These are phyloP conservation scores for Pleurotus platypus DNA, from an alignment of 768 basidiomycete species.

Conservation along the genomic window DNA sequence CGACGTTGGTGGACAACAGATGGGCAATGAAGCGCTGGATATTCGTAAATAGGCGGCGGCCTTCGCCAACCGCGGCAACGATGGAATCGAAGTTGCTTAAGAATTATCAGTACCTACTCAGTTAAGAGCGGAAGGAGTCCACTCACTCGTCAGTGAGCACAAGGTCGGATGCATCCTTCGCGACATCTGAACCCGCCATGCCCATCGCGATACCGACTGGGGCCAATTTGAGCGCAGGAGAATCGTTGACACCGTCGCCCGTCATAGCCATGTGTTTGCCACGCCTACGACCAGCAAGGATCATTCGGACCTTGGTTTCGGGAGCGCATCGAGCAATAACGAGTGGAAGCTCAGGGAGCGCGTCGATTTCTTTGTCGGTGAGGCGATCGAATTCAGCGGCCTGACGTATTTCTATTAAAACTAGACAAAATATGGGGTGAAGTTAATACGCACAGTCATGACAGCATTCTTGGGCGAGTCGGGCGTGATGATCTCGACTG, in stretches of 20 bases:
- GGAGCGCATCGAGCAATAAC: slow-evolving; percentile 60
- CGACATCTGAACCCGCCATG: slow-evolving; percentile 29
- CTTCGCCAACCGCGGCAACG: slow-evolving; percentile 53
- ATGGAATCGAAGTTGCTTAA: slow-evolving; percentile 56
- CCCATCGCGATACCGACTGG: slow-evolving; percentile 15
- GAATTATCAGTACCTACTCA: neutral
- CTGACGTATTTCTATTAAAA: slow-evolving; percentile 10
- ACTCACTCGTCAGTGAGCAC: slow-evolving; percentile 83
- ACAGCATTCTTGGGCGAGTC: slow-evolving; percentile 35
- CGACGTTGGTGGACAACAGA: slow-evolving; percentile 50
- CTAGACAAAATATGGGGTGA: neutral
- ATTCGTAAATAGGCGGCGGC: slow-evolving; percentile 55
- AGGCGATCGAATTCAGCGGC: slow-evolving; percentile 49
- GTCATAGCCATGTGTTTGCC: slow-evolving; percentile 53
- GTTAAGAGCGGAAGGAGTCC: slow-evolving; percentile 52
- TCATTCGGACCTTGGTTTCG: slow-evolving; percentile 52
- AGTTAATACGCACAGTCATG: slow-evolving; percentile 26
- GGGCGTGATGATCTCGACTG: slow-evolving; percentile 42
- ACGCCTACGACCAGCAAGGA: slow-evolving; percentile 54
- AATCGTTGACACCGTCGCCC: slow-evolving; percentile 58
- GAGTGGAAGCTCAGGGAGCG: slow-evolving; percentile 47
- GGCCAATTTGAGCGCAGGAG: slow-evolving; percentile 32
- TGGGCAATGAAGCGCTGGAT: slow-evolving; percentile 55
- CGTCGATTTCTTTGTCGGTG: slow-evolving; percentile 46
- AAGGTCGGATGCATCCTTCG: slow-evolving; percentile 43